Conservation (phyloP, 2,329 filamentous ascomycete species). For the Fusarium sp. region DNA sequence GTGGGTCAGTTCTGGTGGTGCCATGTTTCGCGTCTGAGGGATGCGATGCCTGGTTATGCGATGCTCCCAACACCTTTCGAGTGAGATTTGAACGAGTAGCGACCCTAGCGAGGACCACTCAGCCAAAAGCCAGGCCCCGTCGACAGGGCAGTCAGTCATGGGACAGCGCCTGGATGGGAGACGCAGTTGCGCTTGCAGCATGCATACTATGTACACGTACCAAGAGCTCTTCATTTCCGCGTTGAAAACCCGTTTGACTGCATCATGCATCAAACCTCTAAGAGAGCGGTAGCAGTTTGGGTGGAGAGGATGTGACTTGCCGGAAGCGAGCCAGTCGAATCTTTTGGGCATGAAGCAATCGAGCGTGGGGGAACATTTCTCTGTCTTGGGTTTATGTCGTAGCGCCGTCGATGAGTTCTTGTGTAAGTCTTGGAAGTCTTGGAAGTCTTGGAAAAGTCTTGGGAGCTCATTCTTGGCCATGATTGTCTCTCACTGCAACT, state of each 20-base stretch:
- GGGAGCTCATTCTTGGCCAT: neutral
- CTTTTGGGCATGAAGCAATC: constrained; percentile 18
- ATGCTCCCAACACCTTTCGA: neutral
- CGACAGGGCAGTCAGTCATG: neutral
- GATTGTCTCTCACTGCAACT: neutral
- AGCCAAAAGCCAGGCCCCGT: neutral
- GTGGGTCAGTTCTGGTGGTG: neutral
- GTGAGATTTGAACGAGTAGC: neutral
- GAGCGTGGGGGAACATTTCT: constrained; percentile 23
- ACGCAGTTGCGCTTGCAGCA: constrained; percentile 9
- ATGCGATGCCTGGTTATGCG: neutral
- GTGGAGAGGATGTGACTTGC: constrained; percentile 17
- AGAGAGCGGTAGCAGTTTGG: constrained; percentile 6
- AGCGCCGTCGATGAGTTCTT: constrained; percentile 6
- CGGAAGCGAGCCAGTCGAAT: constrained; percentile 32
- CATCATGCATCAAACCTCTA: constrained; percentile 3
- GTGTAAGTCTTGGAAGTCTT: neutral
- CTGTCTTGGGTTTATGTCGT: neutral
- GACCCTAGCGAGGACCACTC: neutral
- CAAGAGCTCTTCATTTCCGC: constrained; percentile 7
- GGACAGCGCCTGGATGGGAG: neutral
- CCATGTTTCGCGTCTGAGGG: constrained; percentile 1
- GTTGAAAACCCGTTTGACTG: constrained; percentile 8
- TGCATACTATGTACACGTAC: neutral
- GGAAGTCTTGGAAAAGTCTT: constrained; percentile 3